phyloP scores from a whole-genome alignment of 345 rosid genomes.

The Salix suchowensis region DNA sequence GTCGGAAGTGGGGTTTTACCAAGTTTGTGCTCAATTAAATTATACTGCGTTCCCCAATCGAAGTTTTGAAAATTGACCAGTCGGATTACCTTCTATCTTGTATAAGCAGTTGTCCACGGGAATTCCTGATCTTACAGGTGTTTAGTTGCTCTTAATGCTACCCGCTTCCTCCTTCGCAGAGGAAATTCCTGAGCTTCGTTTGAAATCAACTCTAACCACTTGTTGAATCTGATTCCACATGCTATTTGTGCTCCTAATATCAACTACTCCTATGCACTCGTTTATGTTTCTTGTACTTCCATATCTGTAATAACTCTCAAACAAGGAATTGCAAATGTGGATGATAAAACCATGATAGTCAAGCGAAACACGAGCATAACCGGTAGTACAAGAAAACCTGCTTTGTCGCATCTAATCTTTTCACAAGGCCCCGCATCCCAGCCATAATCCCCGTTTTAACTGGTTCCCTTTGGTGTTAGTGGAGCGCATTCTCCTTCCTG shows the following conservation, averaged over 20 bases:
- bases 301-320: not conserved
- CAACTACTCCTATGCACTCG: not conserved
- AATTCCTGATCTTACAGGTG: too few relatives aligned
- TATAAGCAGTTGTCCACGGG: too few relatives aligned
- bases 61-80: too few relatives aligned
- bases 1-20: constrained; percentile 5
- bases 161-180: too few relatives aligned
- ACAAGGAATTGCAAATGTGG: not conserved
- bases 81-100: too few relatives aligned
- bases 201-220: not conserved
- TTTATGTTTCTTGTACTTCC: not conserved
- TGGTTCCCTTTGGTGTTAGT: constrained; percentile 12
- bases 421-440: constrained; percentile 15
- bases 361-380: constrained; percentile 4
- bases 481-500: constrained; percentile 13
- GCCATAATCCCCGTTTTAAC: constrained; percentile 19
- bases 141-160: too few relatives aligned
- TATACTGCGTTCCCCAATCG: too few relatives aligned
- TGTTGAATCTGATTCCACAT: not conserved
- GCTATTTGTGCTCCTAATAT: not conserved
- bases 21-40: not conserved
- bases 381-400: not conserved
- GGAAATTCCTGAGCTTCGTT: not conserved
- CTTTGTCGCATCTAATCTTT: constrained; percentile 5
- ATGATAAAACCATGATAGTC: constrained; percentile 5